Conservation (phyloP, 768 basidiomycete genomes). For the Mycena rosella region DNA sequence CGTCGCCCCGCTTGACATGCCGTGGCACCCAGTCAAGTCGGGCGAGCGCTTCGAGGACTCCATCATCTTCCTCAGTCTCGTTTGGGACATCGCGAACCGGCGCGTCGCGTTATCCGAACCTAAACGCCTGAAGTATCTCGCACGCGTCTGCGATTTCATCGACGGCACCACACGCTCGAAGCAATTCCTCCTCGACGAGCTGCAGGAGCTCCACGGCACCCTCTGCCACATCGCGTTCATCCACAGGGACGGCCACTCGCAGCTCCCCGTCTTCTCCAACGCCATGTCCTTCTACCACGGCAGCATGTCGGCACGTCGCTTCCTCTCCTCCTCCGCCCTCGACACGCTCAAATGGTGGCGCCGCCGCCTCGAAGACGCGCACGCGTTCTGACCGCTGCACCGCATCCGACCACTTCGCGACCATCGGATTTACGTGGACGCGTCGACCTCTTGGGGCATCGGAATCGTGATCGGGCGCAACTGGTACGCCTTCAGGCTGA, state of each 20-base stretch:
- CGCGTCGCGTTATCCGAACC: neutral
- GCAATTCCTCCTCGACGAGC: conserved; percentile 16
- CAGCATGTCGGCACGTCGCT: too few species aligned
- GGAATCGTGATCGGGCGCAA: too few species aligned
- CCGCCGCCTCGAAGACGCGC: too few species aligned
- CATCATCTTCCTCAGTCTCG: neutral
- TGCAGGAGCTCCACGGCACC: too few species aligned
- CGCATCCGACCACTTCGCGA: too few species aligned
- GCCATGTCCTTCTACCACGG: conserved; percentile 34
- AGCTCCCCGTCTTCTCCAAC: conserved; percentile 42
- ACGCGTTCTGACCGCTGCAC: too few species aligned
- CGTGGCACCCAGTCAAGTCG: neutral
- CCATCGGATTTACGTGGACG: too few species aligned
- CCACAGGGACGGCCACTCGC: conserved; percentile 41
- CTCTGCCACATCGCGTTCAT: conserved; percentile 50
- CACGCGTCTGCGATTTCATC: neutral
- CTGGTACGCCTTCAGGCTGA: too few species aligned
- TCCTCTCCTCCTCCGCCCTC: too few species aligned
- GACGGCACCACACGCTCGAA: neutral
- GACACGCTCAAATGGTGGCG: too few species aligned
- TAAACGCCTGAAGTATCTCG: neutral
- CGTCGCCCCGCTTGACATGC: neutral
- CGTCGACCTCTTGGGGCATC: too few species aligned
- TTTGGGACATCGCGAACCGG: neutral
- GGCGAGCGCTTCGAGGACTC: neutral